Evolutionary conservation across 805 yeast genomes (phyloP), one percentile per base, ranked within the genome.

Genomic region (Candida xyloterini): DNA sequence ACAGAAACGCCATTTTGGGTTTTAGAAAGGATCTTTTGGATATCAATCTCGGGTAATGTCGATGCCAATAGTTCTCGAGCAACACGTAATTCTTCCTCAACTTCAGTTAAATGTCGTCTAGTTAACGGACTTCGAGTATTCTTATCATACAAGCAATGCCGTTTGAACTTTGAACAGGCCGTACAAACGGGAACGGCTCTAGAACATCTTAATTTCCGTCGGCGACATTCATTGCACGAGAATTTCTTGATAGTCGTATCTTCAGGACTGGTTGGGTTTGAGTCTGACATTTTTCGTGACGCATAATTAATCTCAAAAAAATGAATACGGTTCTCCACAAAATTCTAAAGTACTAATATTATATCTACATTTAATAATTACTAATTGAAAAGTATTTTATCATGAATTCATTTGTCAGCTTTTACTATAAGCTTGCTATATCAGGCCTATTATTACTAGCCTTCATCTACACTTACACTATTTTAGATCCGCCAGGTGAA

Each of bases 211-310:
- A 45, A 31, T 16, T 39, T 38, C 15, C 51, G 38, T n/a, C 51
- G 36, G 8, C 32, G 40, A 30, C 51, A 47, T 23, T 47, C 51
- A 26, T 47, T 47, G 34, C 51, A 47, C 11, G 48, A 43, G 35
- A 33, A 30, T 26, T 35, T 28, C 26, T 22, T 26, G 14, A n/a
- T 20, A 10, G 13, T 15, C 7, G 11, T 5, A 15, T 28, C 31
- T 15, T 28, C 31, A 10, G 31, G 31, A 28, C 31, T 28, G 13
- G 31, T 15, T 3, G 31, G 20, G n/a, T 10, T 15, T 9, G 31
- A 28, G 5, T 28, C 31, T 4, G 31, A 28, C 31, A 28, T 28
- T 10, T 28, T 15, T 28, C 15, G 30, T 10, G 21, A 21, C 31
- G 4, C 31, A 28, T 28, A 28, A 11, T 28, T 7, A 27, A 14